Base-by-base conservation (phyloP, 164 flowering plant genomes). In the Stephania yunnanensis region DNA sequence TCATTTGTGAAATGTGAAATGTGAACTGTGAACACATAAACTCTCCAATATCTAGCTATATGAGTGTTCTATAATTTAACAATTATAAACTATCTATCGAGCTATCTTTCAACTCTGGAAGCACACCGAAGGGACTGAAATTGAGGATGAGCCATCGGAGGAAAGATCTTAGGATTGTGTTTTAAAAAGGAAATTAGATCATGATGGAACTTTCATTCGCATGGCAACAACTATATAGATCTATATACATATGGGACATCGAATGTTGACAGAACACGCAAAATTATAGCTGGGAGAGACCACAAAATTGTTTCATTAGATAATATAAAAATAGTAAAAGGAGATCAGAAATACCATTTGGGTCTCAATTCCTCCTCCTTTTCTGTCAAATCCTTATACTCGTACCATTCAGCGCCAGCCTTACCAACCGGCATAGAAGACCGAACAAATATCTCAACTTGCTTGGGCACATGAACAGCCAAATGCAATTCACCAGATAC, bases 341-440 rank as follows among this genome's bases (percentile, higher is more conserved):
- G 53, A 12, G 69, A 63, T 92, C 84, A 95, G 61, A 86, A 85
- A 72, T 83, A 84, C 98, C 96, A 95, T 81, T 88, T 93, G 25
- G 99, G 99, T 83, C 99, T 92, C n/a, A 63, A 76, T 83, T 92
- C 97, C 73, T 80, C 86, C 85, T 95, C 98, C 75, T 83, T 81
- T 80, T 95, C 98, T 10, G 92, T 90, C 83, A 95, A 78, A 4
- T 95, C 98, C 10, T 89, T 78, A 48, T 89, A 95, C 79, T 89
- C 85, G 61, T 95, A 95, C 91, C 90, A 87, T 70, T 89, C 92
- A 74, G 80, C 85, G 71, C 97, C 99, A 36, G 87, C 78, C 79
- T 86, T 90, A 50, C 97, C 92, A 31, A 93, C 90, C 5, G 99
- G 99, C 76, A 95, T 2, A 2, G 97, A 89, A 42, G 92, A 82